Evolutionary conservation across 495 filamentous ascomycete genomes (phyloP), one percentile per base, ranked within the genome.

Genomic region (Letharia columbiana): DNA sequence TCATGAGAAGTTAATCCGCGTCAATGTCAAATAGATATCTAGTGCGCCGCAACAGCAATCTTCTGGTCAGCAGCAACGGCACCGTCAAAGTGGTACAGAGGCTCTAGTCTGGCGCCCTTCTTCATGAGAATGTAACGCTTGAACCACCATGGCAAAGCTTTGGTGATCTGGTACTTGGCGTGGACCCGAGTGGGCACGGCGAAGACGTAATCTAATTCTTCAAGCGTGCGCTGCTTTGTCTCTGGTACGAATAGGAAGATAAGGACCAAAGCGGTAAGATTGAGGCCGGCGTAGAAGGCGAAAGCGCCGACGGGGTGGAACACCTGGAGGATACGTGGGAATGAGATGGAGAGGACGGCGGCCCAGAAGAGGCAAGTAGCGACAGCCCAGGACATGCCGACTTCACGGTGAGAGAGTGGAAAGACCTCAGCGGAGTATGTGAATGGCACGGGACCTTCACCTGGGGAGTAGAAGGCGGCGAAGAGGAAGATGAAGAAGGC

Each of bases 161-260:
- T 79, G 63, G 73, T 81, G 40, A 84, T 41, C 75, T 94, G 88
- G 71, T 91, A 90, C 42, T 67, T 67, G 71, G 82, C 82, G 72
- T 90, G 88, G 45, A 79, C 79, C 54, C 80, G 70, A 35, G 83
- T 87, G 0, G 87, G 87, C 17, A 91, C 87, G 11, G 84, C 88
- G 67, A 91, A 95, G 63, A 95, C 84, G 71, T 91, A 91, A 75
- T 95, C 90, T 47, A 95, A 79, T 73, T 95, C 91, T 75, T 95
- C 90, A 17, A 92, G 82, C 7, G 89, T 90, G 41, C 84, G 81
- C 72, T 90, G 88, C 74, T 91, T 92, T 0, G 89, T 91, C 75
- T 92, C 89, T 13, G 87, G 88, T 9, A 93, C 80, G 76, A 82
- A 90, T 61, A 91, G 77, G 74, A 91, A 88, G 68, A 91, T 89